Evolutionary conservation across 208 protist genomes (phyloP), one percentile per base, ranked within the genome.

Genomic region (Crithidia bombi): DNA sequence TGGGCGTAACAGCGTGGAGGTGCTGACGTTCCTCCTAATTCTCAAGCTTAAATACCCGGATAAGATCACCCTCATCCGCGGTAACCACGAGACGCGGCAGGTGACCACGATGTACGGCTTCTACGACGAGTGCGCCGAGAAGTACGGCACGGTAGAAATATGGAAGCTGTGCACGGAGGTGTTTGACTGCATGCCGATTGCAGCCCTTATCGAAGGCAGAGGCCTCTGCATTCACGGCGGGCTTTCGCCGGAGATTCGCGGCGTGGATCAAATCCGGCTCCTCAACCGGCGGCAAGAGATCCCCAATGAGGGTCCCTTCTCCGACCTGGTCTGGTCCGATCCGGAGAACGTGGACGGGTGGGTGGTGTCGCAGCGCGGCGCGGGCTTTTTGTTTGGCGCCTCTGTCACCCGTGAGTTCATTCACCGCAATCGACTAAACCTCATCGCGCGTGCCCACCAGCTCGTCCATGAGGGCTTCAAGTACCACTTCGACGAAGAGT

Each of bases 121-220:
- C 65, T 97, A 95, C 73, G 91, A 97, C 49, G 93, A 98, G 70
- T 96, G 92, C 76, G 76, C 76, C 25, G 50, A 69, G 23, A 96
- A 97, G 74, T 97, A 91, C 71, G 66, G 77, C 33, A 96, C 87
- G 5, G 91, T 93, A 1, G 98, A 98, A 51, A 95, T 99, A 15
- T 99, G 99, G 99, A 81, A 91, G 30, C 89, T 97, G 61, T 99
- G 96, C 69, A 99, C 97, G 12, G 98, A 99, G 50, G 90, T 99
- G 38, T 99, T 99, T 72, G 98, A 99, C 85, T 99, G 98, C 79
- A 89, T 99, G 52, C 92, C 94, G 7, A 90, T 99, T n/a, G 91
- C 96, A 19, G 98, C 98, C 3, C 59, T 99, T 0, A 90, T 99
- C 41, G 98, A 99, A 17, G 96, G 96, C 38, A 75, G 85, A 38